These are phyloP conservation scores for Lasiosphaeria ovina DNA, from an alignment of 495 filamentous ascomycete species.

Conservation along the genomic window DNA sequence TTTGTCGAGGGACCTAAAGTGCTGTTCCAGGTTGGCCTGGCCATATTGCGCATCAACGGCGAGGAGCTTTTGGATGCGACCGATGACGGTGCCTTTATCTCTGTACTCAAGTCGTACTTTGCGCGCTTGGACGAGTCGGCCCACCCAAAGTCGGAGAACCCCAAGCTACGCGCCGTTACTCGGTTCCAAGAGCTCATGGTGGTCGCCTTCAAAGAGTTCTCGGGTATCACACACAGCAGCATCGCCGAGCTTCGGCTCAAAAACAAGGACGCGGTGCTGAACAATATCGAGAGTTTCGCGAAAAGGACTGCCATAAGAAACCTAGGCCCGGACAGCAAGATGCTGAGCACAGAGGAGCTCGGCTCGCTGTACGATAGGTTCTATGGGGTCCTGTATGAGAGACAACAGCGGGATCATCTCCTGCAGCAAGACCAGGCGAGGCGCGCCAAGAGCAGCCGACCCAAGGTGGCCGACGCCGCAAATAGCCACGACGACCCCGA, in stretches of 20 bases:
- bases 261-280: constrained; percentile 87
- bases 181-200: constrained; percentile 98
- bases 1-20: constrained; percentile 98
- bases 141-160: constrained; percentile 90
- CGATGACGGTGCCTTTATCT: constrained; percentile 96
- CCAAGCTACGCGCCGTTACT: constrained; percentile 88
- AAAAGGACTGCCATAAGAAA: constrained; percentile 96
- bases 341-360: constrained; percentile 78
- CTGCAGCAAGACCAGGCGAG: constrained; percentile 72
- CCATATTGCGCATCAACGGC: constrained; percentile 95
- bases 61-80: constrained; percentile 94
- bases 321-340: constrained; percentile 91
- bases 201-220: constrained; percentile 96
- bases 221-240: constrained; percentile 87
- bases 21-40: constrained; percentile 91
- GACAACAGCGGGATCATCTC: constrained; percentile 75
- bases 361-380: constrained; percentile 90
- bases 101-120: constrained; percentile 93
- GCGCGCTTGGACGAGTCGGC: constrained; percentile 89
- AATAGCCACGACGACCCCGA: constrained; percentile 36
- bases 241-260: constrained; percentile 85
- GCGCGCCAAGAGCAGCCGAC: constrained; percentile 56
- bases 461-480: constrained; percentile 50
- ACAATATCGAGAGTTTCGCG: constrained; percentile 94
- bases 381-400: constrained; percentile 85